These are phyloP conservation scores for Suillus subaureus DNA, from an alignment of 768 basidiomycete genomes.

Conservation along the genomic window DNA sequence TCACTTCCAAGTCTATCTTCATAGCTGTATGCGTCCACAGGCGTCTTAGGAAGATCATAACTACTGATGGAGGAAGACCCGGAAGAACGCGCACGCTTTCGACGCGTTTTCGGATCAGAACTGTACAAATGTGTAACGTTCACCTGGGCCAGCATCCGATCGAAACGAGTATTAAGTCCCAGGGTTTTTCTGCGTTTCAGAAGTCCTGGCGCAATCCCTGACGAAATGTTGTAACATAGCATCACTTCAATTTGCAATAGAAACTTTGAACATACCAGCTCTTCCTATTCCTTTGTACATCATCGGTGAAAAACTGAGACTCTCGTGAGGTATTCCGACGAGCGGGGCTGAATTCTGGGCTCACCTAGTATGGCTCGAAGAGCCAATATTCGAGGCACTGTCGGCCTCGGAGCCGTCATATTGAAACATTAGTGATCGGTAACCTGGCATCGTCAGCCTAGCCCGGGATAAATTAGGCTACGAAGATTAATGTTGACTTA, in stretches of 20 bases:
- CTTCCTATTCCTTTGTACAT: constrained; percentile 7
- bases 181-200: constrained; percentile 52
- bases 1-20: constrained; percentile 39
- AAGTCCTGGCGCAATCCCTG: constrained; percentile 15
- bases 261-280: background rate
- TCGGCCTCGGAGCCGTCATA: background rate
- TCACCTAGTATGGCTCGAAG: background rate
- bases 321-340: background rate
- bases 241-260: background rate
- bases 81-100: constrained; percentile 39
- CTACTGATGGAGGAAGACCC: constrained; percentile 49
- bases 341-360: background rate
- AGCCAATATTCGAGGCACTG: background rate
- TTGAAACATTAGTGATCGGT: constrained; percentile 3
- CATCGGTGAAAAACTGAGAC: constrained; percentile 14
- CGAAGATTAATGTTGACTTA: background rate
- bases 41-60: constrained; percentile 43
- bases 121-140: constrained; percentile 37
- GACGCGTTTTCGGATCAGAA: constrained; percentile 23
- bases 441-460: background rate
- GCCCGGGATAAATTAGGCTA: background rate
- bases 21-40: constrained; percentile 41
- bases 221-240: background rate
- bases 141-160: constrained; percentile 68
- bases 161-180: constrained; percentile 61